Evolutionary conservation across 164 flowering plant species (phyloP).

Genomic region (Magnolia sinica): DNA sequence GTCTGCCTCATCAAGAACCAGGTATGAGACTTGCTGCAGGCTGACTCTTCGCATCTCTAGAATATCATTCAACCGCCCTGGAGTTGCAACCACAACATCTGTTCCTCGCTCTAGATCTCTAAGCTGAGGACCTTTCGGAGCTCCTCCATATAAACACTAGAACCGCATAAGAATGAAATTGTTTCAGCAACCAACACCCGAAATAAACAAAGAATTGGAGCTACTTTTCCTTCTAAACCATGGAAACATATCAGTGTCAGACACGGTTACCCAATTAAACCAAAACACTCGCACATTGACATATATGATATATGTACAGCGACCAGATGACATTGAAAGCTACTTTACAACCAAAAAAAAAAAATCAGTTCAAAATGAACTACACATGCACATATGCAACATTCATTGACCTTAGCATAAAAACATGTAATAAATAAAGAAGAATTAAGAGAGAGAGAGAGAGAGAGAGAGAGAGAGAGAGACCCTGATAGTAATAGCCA

Average conservation of each 20-base stretch:
- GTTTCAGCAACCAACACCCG: background rate
- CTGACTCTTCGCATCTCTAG: constrained; percentile 71
- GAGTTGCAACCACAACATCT: constrained; percentile 92
- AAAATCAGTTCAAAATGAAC: background rate
- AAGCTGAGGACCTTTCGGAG: constrained; percentile 83
- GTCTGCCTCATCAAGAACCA: constrained; percentile 93
- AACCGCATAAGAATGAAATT: background rate
- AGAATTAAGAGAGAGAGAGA: background rate
- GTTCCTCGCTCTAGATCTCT: constrained; percentile 70
- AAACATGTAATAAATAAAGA: background rate
- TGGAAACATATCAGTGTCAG: background rate
- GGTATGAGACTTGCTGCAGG: constrained; percentile 72
- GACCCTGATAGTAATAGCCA: background rate
- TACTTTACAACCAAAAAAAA: background rate
- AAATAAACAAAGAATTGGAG: background rate
- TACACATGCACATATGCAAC: background rate
- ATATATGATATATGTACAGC: background rate
- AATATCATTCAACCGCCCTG: constrained; percentile 90
- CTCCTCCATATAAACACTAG: constrained; percentile 89
- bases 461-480: background rate
- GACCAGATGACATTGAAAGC: background rate
- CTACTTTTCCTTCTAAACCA: background rate
- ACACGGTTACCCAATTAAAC: too few species aligned
- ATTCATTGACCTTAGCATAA: background rate
- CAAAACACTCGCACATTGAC: background rate